Evolutionary conservation across 345 rosid genomes (phyloP).

Genomic region (Eucalyptus tenuipes): DNA sequence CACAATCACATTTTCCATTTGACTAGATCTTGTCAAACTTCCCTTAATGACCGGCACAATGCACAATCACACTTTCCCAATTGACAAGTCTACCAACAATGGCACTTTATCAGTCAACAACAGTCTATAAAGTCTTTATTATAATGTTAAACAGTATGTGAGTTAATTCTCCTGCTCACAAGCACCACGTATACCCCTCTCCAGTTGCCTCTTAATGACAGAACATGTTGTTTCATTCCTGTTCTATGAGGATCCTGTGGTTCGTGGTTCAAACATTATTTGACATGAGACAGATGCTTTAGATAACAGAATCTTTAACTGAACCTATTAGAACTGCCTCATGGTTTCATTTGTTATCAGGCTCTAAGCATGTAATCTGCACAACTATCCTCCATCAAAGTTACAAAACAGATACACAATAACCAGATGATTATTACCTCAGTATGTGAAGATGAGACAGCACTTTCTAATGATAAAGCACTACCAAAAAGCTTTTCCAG

Average conservation of each 20-base stretch:
- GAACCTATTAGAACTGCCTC: not conserved
- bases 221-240: not conserved
- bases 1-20: not conserved
- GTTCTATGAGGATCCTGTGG: not conserved
- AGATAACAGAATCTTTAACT: not conserved
- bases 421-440: not conserved
- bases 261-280: not conserved
- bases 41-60: not conserved
- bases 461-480: slow-evolving; percentile 33
- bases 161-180: not conserved
- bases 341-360: not conserved
- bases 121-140: not conserved
- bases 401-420: not conserved
- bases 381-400: not conserved
- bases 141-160: not conserved
- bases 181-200: not conserved
- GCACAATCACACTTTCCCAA: not conserved
- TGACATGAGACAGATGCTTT: not conserved
- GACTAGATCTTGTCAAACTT: not conserved
- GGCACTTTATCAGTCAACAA: not conserved
- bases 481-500: slow-evolving; percentile 71
- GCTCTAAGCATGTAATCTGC: not conserved
- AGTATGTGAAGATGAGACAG: slow-evolving; percentile 8
- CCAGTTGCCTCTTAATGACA: not conserved
- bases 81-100: not conserved